phyloP scores from a whole-genome alignment of 305 asterid species.

The Stenogyne calaminthoides region DNA sequence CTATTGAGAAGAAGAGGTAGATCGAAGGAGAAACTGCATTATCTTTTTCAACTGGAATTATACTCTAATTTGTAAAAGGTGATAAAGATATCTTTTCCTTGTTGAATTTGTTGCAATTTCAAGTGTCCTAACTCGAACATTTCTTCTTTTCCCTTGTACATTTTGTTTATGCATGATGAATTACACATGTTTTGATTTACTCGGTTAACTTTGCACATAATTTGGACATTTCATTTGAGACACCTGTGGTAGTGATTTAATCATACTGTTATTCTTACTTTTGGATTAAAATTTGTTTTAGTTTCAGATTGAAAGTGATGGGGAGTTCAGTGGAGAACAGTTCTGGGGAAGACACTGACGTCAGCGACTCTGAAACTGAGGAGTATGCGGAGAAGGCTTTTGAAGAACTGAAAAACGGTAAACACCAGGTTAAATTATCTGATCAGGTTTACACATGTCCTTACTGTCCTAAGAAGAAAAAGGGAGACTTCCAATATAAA shows the following conservation, averaged over 20 bases:
- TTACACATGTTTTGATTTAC: background rate
- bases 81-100: background rate
- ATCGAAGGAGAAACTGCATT: constrained; percentile 15
- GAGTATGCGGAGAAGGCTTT: constrained; percentile 54
- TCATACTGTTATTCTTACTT: constrained; percentile 6
- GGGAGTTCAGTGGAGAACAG: constrained; percentile 53
- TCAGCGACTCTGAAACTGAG: constrained; percentile 58
- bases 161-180: background rate
- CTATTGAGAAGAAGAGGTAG: background rate
- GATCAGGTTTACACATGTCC: constrained; percentile 62
- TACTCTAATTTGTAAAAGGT: background rate
- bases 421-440: constrained; percentile 55
- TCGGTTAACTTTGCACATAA: too few relatives aligned
- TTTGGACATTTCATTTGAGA: background rate
- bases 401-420: constrained; percentile 61
- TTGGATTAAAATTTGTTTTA: background rate
- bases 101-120: background rate
- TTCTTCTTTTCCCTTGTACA: background rate
- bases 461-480: constrained; percentile 64
- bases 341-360: constrained; percentile 61
- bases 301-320: constrained; percentile 39
- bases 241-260: background rate
- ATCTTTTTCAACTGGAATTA: background rate
- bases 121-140: background rate
- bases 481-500: constrained; percentile 47